phyloP scores from a whole-genome alignment of 257 asterid species.

The Penstemon newberryi region DNA sequence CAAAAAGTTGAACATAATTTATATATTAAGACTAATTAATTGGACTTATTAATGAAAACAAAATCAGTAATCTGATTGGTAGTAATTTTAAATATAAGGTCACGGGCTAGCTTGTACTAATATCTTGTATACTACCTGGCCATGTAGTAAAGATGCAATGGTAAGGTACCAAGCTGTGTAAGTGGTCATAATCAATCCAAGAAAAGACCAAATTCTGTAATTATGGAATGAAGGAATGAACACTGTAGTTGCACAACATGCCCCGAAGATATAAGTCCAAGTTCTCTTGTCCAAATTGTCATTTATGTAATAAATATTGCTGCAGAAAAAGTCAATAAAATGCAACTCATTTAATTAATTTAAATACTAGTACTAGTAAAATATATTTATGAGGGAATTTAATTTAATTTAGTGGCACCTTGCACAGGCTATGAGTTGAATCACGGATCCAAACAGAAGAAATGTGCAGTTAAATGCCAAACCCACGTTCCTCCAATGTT shows the following conservation, averaged over 20 bases:
- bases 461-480: conserved; percentile 21
- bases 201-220: conserved; percentile 59
- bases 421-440: conserved; percentile 58
- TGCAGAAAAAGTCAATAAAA: conserved; percentile 23
- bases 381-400: neutral
- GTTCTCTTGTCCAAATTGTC: conserved; percentile 49
- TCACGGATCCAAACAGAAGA: conserved; percentile 50
- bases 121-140: conserved; percentile 33
- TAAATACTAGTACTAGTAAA: neutral
- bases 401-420: conserved; percentile 25
- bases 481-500: conserved; percentile 52
- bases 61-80: neutral
- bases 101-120: too few species aligned
- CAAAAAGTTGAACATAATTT: neutral
- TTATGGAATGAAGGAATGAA: conserved; percentile 42
- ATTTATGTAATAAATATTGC: conserved; percentile 53
- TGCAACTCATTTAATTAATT: too few species aligned
- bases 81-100: neutral
- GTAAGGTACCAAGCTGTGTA: conserved; percentile 58
- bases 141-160: conserved; percentile 48
- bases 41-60: neutral
- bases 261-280: too few species aligned
- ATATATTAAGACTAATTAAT: neutral
- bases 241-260: too few species aligned
- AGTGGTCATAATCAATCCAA: conserved; percentile 54